Base-by-base conservation (phyloP, 768 basidiomycete species). In the Lactarius quietus region DNA sequence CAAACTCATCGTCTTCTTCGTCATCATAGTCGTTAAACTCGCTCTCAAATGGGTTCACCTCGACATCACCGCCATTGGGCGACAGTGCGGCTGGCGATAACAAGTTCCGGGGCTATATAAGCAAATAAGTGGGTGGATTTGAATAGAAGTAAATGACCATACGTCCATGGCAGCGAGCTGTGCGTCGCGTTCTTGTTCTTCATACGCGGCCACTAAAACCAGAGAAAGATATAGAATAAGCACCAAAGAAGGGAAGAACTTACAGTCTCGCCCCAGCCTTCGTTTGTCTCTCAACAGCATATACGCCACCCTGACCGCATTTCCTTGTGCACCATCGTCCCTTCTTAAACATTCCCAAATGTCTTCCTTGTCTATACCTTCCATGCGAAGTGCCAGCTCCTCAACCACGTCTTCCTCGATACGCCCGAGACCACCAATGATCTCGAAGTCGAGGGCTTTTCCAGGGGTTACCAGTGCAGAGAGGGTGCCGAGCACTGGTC, bases 231-330 rank as follows among this genome's bases (percentile, higher is more conserved):
- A 66, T 72, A 52, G 73, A 29, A 61, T 45, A 67, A 12, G 57
- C 18, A 45, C 26, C 26, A 33, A 66, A 56, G 29, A 62, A 41
- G 58, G n/a, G 6, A 9, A 20, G 15, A 41, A 82, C 93, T 82
- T 71, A 96, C 95, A 78, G 74, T 94, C 93, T 75, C 89, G 85
- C 7, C 93, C 87, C 60, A 90, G 82, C 43, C 94, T 79, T 70
- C 87, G 81, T 78, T 95, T 95, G 73, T 99, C 96, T 63, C 93
- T 81, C 53, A 97, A 80, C 5, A 99, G 81, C 85, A 95, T 87
- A 76, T 98, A 99, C 0, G 96, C 95, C 8, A 99, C 95, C 77
- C 97, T 95, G 73, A 98, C 89, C 61, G 93, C 88, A 73, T 98
- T 97, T 43, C 95, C 92, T 66, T 89, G 87, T 48, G 85, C 81